Evolutionary conservation across 768 basidiomycete species (phyloP), one percentile per base, ranked within the genome.

Genomic region (Leccinum imitatum): DNA sequence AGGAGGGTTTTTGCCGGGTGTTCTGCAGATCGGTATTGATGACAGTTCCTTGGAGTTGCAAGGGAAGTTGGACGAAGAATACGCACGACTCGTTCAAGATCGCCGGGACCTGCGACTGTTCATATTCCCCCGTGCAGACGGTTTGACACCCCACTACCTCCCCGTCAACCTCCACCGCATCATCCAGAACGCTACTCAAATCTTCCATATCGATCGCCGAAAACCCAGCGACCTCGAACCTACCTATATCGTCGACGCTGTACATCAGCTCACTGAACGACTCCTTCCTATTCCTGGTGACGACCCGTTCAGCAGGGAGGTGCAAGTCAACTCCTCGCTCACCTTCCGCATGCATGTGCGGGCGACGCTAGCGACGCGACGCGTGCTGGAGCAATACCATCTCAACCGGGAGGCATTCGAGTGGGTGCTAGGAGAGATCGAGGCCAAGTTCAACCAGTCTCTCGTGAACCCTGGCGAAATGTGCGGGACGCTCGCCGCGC

Each of bases 401-500:
- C 80, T 98, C 37, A 95, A 90, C 62, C 82, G 85, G 48, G 93
- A 97, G 75, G 96, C 96, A 3, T 98, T 97, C 71, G 95, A 98
- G 69, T 99, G 97, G 97, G 93, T 98, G 2, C 67, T 98, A 53
- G 80, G 97, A 63, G 97, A 98, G 76, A 85, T 98, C 31, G 95
- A 98, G 73, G 82, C 92, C 50, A 95, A 95, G 73, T 98, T 98
- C 82, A 96, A 98, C 70, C 89, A 88, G 65, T 90, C 97, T 3
- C 67, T 96, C 2, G 94, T 85, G 10, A 90, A 97, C 67, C 93
- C 97, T 0, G 95, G 96, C 50, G 97, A 98, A 77, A 99, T 99
- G 97, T 98, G 97, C 65, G 97, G 97, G 48, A 97, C 95, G 0
- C 84, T 98, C 21, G 90, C 96, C 39, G 97, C 97, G 1, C 97